Evolutionary conservation across 169 alveolate species (phyloP), one percentile per base, ranked within the genome.

Genomic region (Plasmodium ovale): DNA sequence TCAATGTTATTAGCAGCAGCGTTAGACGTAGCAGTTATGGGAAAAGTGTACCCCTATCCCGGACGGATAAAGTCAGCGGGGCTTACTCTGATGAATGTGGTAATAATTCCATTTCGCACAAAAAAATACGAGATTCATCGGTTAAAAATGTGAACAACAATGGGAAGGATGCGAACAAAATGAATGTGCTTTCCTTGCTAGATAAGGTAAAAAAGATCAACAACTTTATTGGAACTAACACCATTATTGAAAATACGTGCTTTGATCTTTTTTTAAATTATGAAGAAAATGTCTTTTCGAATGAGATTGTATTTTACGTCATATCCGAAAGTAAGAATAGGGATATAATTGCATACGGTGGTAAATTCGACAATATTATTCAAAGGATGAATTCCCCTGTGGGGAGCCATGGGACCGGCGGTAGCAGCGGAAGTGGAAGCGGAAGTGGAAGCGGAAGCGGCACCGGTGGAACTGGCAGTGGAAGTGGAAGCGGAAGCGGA

Each of bases 271-370:
- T 82, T 44, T 71, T 82, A 59, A 82, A 82, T 82, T 82, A 82
- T 37, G 90, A 82, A 33, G 90, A 82, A 82, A 54, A 25, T 31
- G 14, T 82, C 31, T 82, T 82, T 54, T 64, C 85, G 9, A 82
- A 82, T 53, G 90, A 82, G 67, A 68, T 82, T 16, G 54, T 82
- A 35, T 82, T 82, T 82, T 82, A 82, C 53, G 90, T 82, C 2
- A 65, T 82, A 58, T 54, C 71, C 29, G 90, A 82, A 42, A 59
- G 72, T 27, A 82, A 82, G 60, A 82, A 82, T 47, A 82, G 54
- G 21, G 90, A 82, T 9, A 82, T 82, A 67, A 67, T 82, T 65
- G 90, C 90, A 5, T 68, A 71, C 47, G 90, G 90, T 4, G 90
- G 90, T 1, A 82, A 35, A 10, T 82, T 82, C 35, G 90, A 82